These are phyloP conservation scores for Dissophora globulifera DNA, from an alignment of 192 early-diverging fungal genomes.

Conservation along the genomic window DNA sequence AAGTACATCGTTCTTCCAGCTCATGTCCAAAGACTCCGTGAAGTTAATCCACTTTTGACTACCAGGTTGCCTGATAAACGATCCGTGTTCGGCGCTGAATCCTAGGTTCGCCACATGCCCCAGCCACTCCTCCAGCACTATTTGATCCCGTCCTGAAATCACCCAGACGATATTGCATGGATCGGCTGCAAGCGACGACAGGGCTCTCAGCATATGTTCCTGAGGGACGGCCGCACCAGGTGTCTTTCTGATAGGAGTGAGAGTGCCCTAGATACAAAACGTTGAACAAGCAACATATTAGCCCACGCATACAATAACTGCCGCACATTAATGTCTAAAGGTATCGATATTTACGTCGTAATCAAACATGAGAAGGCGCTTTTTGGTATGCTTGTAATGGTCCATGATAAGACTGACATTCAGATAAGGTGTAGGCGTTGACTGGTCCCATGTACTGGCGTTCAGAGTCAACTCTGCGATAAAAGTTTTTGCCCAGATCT, in stretches of 20 bases:
- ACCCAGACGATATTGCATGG: slow-evolving; percentile 89
- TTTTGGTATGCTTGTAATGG: slow-evolving; percentile 69
- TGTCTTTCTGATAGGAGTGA: slow-evolving; percentile 90
- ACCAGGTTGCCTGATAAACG: slow-evolving; percentile 88
- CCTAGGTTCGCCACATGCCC: slow-evolving; percentile 81
- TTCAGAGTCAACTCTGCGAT: slow-evolving; percentile 77
- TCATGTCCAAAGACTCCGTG: slow-evolving; percentile 80
- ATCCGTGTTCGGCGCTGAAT: slow-evolving; percentile 94
- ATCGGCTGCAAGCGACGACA: slow-evolving; percentile 76
- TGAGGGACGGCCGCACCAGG: slow-evolving; percentile 86
- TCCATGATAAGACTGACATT: slow-evolving; percentile 47
- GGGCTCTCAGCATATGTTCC: slow-evolving; percentile 80
- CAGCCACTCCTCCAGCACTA: slow-evolving; percentile 86
- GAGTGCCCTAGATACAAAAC: slow-evolving; percentile 74
- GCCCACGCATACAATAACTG: too few relatives aligned
- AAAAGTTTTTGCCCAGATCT: slow-evolving; percentile 88
- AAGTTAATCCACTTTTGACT: slow-evolving; percentile 79
- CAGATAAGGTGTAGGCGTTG: slow-evolving; percentile 57
- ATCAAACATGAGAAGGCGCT: slow-evolving; percentile 91
- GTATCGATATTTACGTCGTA: slow-evolving; percentile 79
- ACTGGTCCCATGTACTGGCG: slow-evolving; percentile 55
- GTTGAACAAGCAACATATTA: background rate
- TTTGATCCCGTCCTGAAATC: slow-evolving; percentile 91
- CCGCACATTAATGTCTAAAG: too few relatives aligned
- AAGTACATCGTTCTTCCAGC: slow-evolving; percentile 93